Conservation (phyloP, 495 filamentous ascomycete species). For the Penicillium soppii region DNA sequence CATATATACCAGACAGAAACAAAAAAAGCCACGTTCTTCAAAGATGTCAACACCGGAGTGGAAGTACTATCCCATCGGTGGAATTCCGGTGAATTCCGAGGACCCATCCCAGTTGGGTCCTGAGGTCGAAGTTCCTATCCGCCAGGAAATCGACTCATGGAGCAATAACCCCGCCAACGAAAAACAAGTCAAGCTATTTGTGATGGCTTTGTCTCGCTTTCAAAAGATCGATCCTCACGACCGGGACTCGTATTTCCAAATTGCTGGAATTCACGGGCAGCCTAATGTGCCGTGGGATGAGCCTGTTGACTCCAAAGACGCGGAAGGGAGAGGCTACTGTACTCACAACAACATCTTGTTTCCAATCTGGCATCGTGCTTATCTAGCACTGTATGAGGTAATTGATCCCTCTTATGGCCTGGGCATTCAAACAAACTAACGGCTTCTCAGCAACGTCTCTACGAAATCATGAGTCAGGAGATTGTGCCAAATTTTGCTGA, state of each 20-base stretch:
- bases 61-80: no score
- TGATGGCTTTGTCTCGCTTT: slow-evolving; percentile 27
- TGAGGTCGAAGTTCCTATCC: no score
- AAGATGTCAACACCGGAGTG: no score
- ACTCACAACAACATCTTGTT: slow-evolving; percentile 40
- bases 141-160: slow-evolving; percentile 12
- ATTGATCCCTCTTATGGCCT: not conserved
- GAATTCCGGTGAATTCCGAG: no score
- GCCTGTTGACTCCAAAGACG: slow-evolving; percentile 3
- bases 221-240: slow-evolving; percentile 21
- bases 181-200: slow-evolving; percentile 30
- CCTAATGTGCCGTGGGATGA: slow-evolving; percentile 44
- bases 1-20: no score
- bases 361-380: slow-evolving; percentile 47
- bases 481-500: slow-evolving; percentile 27
- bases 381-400: slow-evolving; percentile 46
- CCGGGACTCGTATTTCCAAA: slow-evolving; percentile 27
- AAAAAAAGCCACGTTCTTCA: no score
- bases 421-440: not conserved
- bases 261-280: slow-evolving; percentile 44
- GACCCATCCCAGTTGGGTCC: no score
- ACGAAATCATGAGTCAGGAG: slow-evolving; percentile 23
- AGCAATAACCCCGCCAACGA: slow-evolving; percentile 5
- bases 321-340: slow-evolving; percentile 28
- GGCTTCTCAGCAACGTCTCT: slow-evolving; percentile 19